Evolutionary conservation across 345 rosid species (phyloP).

Genomic region (Gossypium turneri): DNA sequence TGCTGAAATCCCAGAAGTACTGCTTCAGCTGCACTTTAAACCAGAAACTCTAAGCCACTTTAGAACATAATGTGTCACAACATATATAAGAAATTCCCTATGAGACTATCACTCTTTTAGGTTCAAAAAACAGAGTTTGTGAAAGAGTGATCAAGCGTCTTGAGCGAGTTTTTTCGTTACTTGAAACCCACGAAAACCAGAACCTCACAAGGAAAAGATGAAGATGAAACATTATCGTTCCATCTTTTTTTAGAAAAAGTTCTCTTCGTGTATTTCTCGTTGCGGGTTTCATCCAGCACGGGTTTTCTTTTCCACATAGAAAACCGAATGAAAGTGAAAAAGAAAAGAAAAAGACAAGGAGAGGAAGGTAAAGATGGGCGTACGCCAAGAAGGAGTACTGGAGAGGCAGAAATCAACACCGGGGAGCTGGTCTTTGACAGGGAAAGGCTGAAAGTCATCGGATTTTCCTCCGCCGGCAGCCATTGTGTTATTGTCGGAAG

Average conservation of each 20-base stretch:
- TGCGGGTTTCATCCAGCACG: background rate
- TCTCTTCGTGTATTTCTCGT: background rate
- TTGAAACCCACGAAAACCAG: conserved; percentile 10
- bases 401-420: conserved; percentile 71
- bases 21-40: conserved; percentile 59
- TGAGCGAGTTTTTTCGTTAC: background rate
- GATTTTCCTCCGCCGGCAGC: conserved; percentile 32
- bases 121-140: background rate
- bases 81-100: too few relatives aligned
- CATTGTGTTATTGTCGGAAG: conserved; percentile 14
- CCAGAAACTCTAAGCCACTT: background rate
- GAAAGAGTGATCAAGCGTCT: background rate
- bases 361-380: background rate
- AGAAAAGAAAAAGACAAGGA: background rate
- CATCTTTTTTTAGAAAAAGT: background rate
- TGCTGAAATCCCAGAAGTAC: conserved; percentile 78
- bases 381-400: conserved; percentile 87
- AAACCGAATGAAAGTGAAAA: background rate
- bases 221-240: background rate
- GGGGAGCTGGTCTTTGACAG: conserved; percentile 82
- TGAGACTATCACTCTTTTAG: background rate
- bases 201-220: background rate
- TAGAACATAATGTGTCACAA: background rate
- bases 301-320: background rate
- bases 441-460: conserved; percentile 73